Percentiles rank a stretch among this genome's conserved stretches.
Conservation (phyloP, 345 rosid genomes). For the Moricandia arvensis region DNA sequence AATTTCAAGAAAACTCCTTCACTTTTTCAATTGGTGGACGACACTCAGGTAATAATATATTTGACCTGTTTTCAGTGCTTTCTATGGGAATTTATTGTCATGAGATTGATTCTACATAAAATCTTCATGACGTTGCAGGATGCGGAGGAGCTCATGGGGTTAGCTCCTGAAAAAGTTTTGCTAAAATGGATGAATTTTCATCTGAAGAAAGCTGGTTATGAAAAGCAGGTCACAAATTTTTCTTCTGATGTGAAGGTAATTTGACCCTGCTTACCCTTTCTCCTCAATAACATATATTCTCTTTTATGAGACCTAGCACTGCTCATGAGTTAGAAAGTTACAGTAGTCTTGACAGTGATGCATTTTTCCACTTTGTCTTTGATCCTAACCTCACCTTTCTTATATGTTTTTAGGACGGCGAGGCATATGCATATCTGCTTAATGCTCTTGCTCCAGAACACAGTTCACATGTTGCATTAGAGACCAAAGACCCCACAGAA, state of each 20-base stretch:
- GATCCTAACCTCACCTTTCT: conserved; percentile 18
- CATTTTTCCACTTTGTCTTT: conserved; percentile 3
- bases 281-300: conserved; percentile 9
- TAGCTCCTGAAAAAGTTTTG: conserved; percentile 91
- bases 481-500: conserved; percentile 57
- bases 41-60: conserved; percentile 54
- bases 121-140: conserved; percentile 46
- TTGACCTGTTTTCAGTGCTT: not conserved
- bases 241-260: conserved; percentile 93
- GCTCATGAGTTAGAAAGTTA: not conserved
- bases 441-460: conserved; percentile 91
- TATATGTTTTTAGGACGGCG: conserved; percentile 70
- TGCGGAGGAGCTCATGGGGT: conserved; percentile 74
- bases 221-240: conserved; percentile 89
- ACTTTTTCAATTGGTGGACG: conserved; percentile 84
- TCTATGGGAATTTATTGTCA: not conserved
- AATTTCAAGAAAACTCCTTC: conserved; percentile 94
- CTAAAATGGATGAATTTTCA: conserved; percentile 99
- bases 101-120: not conserved
- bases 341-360: conserved; percentile 7
- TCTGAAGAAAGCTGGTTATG: conserved; percentile 89
- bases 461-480: conserved; percentile 51
- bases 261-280: conserved; percentile 15
- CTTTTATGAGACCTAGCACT: not conserved
- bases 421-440: conserved; percentile 92